phyloP scores from a whole-genome alignment of 768 basidiomycete genomes.

The Russula griseocarnosa region DNA sequence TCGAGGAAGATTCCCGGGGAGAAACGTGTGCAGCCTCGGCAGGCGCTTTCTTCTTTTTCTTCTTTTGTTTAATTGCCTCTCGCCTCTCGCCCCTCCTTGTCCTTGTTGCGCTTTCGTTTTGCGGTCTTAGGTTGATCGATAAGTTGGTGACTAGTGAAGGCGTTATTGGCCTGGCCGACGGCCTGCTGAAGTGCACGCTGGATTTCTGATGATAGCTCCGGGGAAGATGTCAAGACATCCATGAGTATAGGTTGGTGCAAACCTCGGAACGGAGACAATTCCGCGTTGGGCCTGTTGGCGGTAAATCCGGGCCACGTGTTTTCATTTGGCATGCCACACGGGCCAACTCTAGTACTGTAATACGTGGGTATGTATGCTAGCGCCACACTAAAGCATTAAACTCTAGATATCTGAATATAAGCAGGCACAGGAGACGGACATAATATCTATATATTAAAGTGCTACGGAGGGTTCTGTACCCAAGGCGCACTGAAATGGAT shows the following conservation, averaged over 20 bases:
- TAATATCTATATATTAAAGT: too few species aligned
- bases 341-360: neutral
- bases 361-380: neutral
- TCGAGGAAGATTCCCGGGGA: neutral
- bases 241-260: conserved; percentile 12
- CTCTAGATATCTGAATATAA: too few species aligned
- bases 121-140: conserved; percentile 24
- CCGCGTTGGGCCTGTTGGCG: neutral
- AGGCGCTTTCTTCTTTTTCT: conserved; percentile 33
- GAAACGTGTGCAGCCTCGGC: conserved; percentile 6
- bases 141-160: conserved; percentile 34
- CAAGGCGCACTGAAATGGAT: too few species aligned
- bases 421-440: too few species aligned
- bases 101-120: conserved; percentile 39
- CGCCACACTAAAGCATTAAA: neutral
- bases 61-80: conserved; percentile 33
- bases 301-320: conserved; percentile 17
- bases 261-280: conserved; percentile 3
- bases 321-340: too few species aligned
- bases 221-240: conserved; percentile 16
- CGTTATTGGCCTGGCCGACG: conserved; percentile 44
- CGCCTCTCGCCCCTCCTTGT: conserved; percentile 3
- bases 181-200: conserved; percentile 51
- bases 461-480: too few species aligned
- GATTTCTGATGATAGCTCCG: conserved; percentile 41